Evolutionary conservation across 169 alveolate genomes (phyloP), one percentile per base, ranked within the genome.

Genomic region (Neospora caninum): DNA sequence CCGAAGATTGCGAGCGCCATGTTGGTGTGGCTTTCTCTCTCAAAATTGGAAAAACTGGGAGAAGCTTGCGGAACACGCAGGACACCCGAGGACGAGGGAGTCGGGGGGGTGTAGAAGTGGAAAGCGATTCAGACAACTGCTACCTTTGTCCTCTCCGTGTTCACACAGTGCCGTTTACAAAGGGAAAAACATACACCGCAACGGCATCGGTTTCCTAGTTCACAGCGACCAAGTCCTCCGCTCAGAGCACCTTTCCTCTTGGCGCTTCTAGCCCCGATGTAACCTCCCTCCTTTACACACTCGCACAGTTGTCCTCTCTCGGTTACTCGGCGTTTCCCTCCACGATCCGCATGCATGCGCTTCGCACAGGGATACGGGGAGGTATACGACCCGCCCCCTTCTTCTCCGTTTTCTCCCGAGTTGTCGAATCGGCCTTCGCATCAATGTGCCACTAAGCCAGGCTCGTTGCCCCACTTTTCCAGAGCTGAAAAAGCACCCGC

Each of bases 1-100:
- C 98, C 98, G 64, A 95, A 95, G n/a, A 97, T 95, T 39, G 96
- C 96, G 31, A 97, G 95, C 84, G 97, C 92, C 97, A 96, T 96
- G 83, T 94, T 96, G 80, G 9, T 4, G 7, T 18, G 31, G 36
- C 10, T 49, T 49, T 49, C 58, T 7, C 58, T 49, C 58, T 49
- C 13, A 13, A 49, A 78, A n/a, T 20, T 43, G 42, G 43, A 78
- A 25, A n/a, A 78, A 36, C 86, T 1, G 45, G 86, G n/a, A 53
- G 84, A n/a, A 91, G 91, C 64, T 34, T 78, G 91, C 43, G 91
- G 91, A 36, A 38, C 27, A 78, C 91, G 49, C 58, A 80, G 69
- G 91, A 91, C 38, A 91, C 91, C 39, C 54, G 91, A 34, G 94
- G 91, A n/a, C 91, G 80, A 27, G 94, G 82, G 73, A 80, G 54